Evolutionary conservation across 2,329 filamentous ascomycete genomes (phyloP), one percentile per base, ranked within the genome.

Genomic region (Sphaerostilbella broomeana): DNA sequence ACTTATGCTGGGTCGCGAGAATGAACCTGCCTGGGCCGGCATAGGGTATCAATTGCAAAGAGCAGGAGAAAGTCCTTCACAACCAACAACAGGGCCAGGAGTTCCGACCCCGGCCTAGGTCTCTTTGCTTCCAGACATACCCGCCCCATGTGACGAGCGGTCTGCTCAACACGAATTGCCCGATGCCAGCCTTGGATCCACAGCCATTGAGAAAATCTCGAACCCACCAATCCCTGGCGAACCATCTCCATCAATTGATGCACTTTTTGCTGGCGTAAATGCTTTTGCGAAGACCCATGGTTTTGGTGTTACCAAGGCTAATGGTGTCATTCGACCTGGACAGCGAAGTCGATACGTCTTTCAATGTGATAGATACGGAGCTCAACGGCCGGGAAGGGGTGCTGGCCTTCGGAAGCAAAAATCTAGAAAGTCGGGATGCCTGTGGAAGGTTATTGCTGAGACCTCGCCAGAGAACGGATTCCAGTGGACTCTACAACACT

Each of bases 391-490:
- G 6, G 13, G 16, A 21, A 22, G 22, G 19, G 27, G 38, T 11
- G 22, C 38, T 27, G 35, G 38, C 19, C 35, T 44, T 26, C 40
- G 40, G 6, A 19, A 38, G 38, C 26, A 30, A 25, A 38, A 35
- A 33, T 42, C 44, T 21, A 38, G 38, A 33, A 46, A 48, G 30
- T 48, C 35, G 40, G 44, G 43, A 9, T 48, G 42, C 30, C 30
- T 42, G 32, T 48, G 44, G 40, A 44, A 30, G 31, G 29, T 48
- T n/a, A 42, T 48, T 44, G 44, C 42, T 10, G 44, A 48, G 22
- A 36, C 45, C 6, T 19, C 42, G 30, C 33, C 46, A 21, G 16
- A 9, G n/a, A 39, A 39, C 28, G 38, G 41, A 6, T 34, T 32
- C 29, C 32, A 32, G 37, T 39, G 37, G 29, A 39, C 37, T 39